Evolutionary conservation across 129 eudicot species (phyloP), one percentile per base, ranked within the genome.

Genomic region (Lonicera japonica): DNA sequence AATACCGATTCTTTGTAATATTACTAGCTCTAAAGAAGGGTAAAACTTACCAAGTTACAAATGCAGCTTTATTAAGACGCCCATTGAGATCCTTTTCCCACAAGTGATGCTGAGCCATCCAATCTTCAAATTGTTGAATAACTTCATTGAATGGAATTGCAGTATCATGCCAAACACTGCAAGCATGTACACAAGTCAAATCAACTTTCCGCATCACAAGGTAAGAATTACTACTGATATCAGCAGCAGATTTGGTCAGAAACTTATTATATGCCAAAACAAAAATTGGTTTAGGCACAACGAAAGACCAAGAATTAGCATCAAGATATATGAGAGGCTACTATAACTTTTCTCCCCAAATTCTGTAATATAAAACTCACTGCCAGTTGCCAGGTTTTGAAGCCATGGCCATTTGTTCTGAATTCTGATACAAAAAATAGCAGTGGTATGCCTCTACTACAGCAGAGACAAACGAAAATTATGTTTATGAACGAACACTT

Each of bases 141-240:
- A 87, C 96, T 58, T 92, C 95, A 1, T 63, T 56, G 74, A 92
- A 92, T 8, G 79, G 80, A 67, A 92, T 82, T 38, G 96, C 96
- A 69, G 98, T 85, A 74, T 92, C 96, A 72, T 87, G 96, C 98
- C 98, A 92, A 29, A 92, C 98, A 60, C 98, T 92, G 89, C 70
- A 82, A 55, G 68, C 58, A 25, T 24, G 16, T 43, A 66, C 45
- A 62, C 25, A 59, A 75, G 40, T 45, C 48, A 63, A 38, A 72
- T 57, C 71, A 22, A 9, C 41, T 47, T 70, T 56, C 59, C 41
- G 20, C 20, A 11, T 19, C 13, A 58, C 39, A 34, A 23, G 25
- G 8, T 19, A 50, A 34, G 60, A 20, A 0, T 5, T 0, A 1
- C 36, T 29, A 1, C 36, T 29, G 36, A 29, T 29, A 29, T 29